phyloP scores from a whole-genome alignment of 176 grass and related monocot species.

The Ensete glaucum region DNA sequence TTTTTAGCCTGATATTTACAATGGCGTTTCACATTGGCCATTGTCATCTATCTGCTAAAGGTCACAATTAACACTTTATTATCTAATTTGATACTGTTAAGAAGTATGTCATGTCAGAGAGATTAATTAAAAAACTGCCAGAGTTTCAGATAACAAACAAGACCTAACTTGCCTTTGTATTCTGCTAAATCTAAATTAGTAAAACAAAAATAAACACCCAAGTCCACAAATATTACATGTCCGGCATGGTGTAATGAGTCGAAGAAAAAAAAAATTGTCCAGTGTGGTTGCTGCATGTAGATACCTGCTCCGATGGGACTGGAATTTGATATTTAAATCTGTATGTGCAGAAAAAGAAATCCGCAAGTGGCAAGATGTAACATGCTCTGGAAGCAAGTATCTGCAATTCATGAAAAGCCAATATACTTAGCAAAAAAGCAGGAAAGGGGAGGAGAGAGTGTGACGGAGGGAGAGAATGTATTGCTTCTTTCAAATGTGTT shows the following conservation, averaged over 20 bases:
- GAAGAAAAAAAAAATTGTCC: neutral
- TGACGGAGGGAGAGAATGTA: neutral
- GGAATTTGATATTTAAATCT: constrained; percentile 95
- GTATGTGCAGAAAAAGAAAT: constrained; percentile 92
- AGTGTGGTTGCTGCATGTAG: neutral
- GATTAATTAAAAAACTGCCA: no score
- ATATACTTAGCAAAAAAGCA: neutral
- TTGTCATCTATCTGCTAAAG: no score
- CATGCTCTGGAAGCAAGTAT: constrained; percentile 86
- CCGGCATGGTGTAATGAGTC: no score
- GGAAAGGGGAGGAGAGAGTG: neutral
- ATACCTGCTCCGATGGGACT: constrained; percentile 89
- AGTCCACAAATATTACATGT: no score
- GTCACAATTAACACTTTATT: no score
- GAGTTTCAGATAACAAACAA: no score
- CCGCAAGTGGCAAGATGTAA: constrained; percentile 55
- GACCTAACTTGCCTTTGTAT: no score
- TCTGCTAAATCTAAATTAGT: no score
- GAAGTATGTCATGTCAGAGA: no score
- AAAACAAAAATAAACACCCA: no score
- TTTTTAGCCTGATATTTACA: neutral
- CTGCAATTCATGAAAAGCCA: constrained; percentile 26
- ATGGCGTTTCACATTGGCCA: no score
- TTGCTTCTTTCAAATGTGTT: neutral
- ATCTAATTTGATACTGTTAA: no score